Base-by-base conservation (phyloP, 2,329 filamentous ascomycete genomes). In the Fusarium udum region DNA sequence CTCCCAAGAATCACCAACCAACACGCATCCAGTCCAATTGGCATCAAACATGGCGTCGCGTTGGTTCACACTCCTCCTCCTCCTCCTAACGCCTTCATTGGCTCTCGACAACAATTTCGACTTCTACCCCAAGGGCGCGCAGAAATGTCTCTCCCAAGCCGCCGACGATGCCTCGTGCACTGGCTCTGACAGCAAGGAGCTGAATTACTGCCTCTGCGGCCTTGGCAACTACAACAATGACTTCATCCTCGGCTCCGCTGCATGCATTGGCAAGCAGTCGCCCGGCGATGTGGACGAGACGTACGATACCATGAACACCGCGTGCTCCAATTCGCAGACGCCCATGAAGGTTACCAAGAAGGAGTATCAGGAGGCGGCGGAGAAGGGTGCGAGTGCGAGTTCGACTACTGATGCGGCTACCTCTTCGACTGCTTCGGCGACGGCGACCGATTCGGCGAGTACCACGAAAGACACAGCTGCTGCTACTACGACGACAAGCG, bases 191-290 rank as follows among this genome's bases (percentile, higher is more conserved):
- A 80, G 82, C 6, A 49, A 74, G 0, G 78, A 82, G 36, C 80
- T 88, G 69, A 89, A 89, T 72, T 59, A 76, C 5, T 89, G 87
- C 60, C 81, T 89, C 4, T 89, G 87, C 75, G 77, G 78, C 14
- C 36, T 71, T 24, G 71, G 71, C 16, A 73, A 57, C 69, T 87
- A 89, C 64, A 79, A 81, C 37, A 84, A 84, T 61, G 80, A 84
- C 71, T 89, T 89, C 76, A 80, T 89, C 67, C 84, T 83, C 26
- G 81, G 82, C 39, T 75, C 85, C 5, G 87, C 87, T 6, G 72
- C 69, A 18, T 89, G 87, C 70, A 76, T 89, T 18, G 86, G 83
- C 13, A 65, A 75, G 22, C 39, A 75, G 7, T 76, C 74, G 24
- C 75, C 78, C 1, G 72, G 28, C 28, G 84, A 88, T 49, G 71